Base-by-base conservation (phyloP, 2,329 filamentous ascomycete species). In the Penicillium sp. region DNA sequence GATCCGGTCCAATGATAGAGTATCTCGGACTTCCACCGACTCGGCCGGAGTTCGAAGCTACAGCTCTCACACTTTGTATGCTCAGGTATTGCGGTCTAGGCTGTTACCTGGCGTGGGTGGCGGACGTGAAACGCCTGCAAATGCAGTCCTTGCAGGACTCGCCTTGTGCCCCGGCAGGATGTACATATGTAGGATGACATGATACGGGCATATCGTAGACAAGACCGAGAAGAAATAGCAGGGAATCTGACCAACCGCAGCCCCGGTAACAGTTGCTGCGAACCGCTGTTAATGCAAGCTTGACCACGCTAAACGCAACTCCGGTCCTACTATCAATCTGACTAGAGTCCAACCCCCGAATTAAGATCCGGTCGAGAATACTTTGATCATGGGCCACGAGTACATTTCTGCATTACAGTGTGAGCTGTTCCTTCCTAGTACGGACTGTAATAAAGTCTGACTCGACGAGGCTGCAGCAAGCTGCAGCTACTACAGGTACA, bases 271-370 rank as follows among this genome's bases (percentile, higher is more conserved):
- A 29, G 9, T 31, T 39, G 46, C 50, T 59, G 54, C 58, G 52
- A 63, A 63, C 62, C 39, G 48, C 47, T 47, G 62, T 66, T 66
- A 62, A 66, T 64, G 64, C 61, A 64, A 29, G 51, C 57, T 58
- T 58, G 50, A 39, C 33, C 53, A 45, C 45, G 16, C 46, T 49
- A 27, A 42, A 29, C 33, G 31, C 46, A 48, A 10, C 54, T 44
- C 26, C 47, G 6, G 52, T 25, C 50, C 27, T 31, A 58, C 42
- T 37, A 31, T 27, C 25, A 33, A 52, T 54, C 13, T 39, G 31
- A 27, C 35, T 16, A 43, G 25, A 29, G 45, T 52, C 46, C 51
- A 54, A 33, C 43, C 42, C 52, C 45, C 33, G 27, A 52, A n/a
- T 54, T 60, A 19, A 58, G 58, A 62, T 58, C 55, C 11, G 47